Conservation (phyloP, 1,284 basidiomycete species). For the Puccinia hordei region DNA sequence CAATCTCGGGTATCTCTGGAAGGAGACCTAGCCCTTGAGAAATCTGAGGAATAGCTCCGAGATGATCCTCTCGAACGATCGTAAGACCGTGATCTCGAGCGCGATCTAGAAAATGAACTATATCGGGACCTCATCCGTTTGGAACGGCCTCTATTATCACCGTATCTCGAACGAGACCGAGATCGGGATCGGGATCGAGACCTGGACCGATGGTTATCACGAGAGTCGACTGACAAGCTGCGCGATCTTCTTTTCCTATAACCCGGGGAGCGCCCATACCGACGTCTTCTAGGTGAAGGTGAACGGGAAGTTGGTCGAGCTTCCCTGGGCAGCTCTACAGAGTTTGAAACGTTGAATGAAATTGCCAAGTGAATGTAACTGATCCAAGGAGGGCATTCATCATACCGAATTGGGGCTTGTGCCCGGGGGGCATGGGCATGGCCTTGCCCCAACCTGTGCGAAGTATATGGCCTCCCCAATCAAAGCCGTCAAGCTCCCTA, state of each 20-base stretch:
- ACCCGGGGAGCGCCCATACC: slow-evolving; percentile 53
- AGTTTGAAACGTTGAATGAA: not conserved
- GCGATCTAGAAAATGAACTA: slow-evolving; percentile 46
- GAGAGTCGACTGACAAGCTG: slow-evolving; percentile 52
- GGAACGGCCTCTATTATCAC: slow-evolving; percentile 60
- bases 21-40: slow-evolving; percentile 23
- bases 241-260: slow-evolving; percentile 57
- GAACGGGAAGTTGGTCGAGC: slow-evolving; percentile 48
- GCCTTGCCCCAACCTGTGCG: slow-evolving; percentile 94
- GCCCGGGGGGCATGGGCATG: slow-evolving; percentile 70
- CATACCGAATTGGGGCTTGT: slow-evolving; percentile 77
- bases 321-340: slow-evolving; percentile 53
- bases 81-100: slow-evolving; percentile 55
- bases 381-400: slow-evolving; percentile 35
- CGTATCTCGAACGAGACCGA: slow-evolving; percentile 55
- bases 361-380: not conserved
- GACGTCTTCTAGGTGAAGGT: slow-evolving; percentile 59
- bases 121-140: slow-evolving; percentile 59
- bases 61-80: slow-evolving; percentile 56
- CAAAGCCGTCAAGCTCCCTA: slow-evolving; percentile 81
- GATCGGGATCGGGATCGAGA: slow-evolving; percentile 56
- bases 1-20: slow-evolving; percentile 57
- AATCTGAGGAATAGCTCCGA: slow-evolving; percentile 49
- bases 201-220: slow-evolving; percentile 53
- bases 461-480: slow-evolving; percentile 83